Base-by-base conservation (phyloP, 345 rosid genomes). In the Pistacia atlantica region DNA sequence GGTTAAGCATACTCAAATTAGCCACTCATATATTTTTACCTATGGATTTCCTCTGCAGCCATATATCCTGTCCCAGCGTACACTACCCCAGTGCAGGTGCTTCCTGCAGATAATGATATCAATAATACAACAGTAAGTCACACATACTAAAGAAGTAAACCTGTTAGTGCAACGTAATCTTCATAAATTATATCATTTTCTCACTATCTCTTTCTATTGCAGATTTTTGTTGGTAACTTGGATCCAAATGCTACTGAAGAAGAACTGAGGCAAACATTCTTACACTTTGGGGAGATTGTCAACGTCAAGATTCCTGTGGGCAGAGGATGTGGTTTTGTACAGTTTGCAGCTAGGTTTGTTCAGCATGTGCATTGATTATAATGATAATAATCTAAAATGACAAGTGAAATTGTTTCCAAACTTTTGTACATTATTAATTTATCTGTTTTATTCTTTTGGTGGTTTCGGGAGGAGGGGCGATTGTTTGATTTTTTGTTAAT, bases 301-400 rank as follows among this genome's bases (percentile, higher is more conserved):
- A 88, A 84, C 83, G 92, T 88, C 76, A 92, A 93, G 80, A 96
- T 96, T 89, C 99, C 98, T 75, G 85, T 73, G 33, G 89, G 92
- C 67, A 92, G 90, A 82, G 99, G 97, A 81, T 96, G 97, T 51
- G 98, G 97, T 42, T 96, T 85, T 86, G 87, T 96, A 67, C 98
- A 92, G 68, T 92, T 92, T 70, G 88, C 83, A 61, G 82, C 89
- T 52, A 92, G 97, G 99, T 92, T 74, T 77, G 74, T 76, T 75
- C 57, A 45, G 8, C 31, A 6, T 69, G 51, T 28, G 38, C 63
- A 22, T 45, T 54, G 62, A 52, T 56, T 20, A 74, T 70, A 38
- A 20, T 69, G 22, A 18, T 33, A 13, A 49, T 61, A 69, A 35
- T 74, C 13, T 22, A 56, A 11, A 48, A 48, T 35, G 4, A 66